phyloP scores from a whole-genome alignment of 345 rosid species.

The Stellera chamaejasme region DNA sequence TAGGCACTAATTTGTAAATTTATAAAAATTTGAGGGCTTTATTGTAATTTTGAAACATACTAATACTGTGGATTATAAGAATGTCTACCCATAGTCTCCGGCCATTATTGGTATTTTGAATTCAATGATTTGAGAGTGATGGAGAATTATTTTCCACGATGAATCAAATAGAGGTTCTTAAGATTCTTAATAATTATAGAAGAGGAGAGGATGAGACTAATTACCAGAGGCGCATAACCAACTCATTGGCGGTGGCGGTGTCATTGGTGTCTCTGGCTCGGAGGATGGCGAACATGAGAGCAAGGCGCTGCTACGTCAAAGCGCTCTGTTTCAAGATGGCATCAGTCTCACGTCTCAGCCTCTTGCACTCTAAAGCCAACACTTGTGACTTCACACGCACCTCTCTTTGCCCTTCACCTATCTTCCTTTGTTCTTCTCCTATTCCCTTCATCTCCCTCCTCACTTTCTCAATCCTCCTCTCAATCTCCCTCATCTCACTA shows the following conservation, averaged over 20 bases:
- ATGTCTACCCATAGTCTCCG: too few species aligned
- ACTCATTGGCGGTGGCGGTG: not conserved
- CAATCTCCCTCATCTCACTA: too few species aligned
- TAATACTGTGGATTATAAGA: too few species aligned
- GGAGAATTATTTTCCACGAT: too few species aligned
- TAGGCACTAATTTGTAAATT: too few species aligned
- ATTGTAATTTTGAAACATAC: too few species aligned
- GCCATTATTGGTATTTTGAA: too few species aligned
- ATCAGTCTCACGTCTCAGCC: not conserved
- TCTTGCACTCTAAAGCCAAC: not conserved
- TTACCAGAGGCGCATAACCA: not conserved
- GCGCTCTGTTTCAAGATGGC: not conserved
- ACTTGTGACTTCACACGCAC: not conserved
- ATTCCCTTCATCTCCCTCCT: not conserved
- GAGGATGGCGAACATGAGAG: constrained; percentile 7
- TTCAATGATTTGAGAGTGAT: too few species aligned
- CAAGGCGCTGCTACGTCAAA: not conserved
- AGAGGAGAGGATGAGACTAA: too few species aligned
- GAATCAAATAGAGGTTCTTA: too few species aligned
- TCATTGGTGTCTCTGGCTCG: constrained; percentile 2
- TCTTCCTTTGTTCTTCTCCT: not conserved
- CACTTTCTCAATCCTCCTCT: not conserved
- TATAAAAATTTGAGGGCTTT: too few species aligned
- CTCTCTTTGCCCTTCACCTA: not conserved
- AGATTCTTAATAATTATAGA: too few species aligned